Evolutionary conservation across 768 basidiomycete species (phyloP), one percentile per base, ranked within the genome.

Genomic region (Clitopilus passeckerianus): DNA sequence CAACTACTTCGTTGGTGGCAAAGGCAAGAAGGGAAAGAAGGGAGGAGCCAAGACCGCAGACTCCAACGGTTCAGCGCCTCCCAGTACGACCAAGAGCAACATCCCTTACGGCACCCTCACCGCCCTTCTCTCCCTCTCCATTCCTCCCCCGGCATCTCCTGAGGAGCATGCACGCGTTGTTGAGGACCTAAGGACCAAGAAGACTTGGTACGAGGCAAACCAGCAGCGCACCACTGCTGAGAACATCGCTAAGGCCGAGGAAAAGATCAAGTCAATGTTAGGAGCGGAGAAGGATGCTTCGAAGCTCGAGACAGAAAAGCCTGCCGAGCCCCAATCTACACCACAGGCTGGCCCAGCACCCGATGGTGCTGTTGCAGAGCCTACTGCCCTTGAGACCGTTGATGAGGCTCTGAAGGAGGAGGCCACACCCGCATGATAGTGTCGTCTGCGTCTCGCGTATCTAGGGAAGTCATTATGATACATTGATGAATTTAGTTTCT

Each of bases 121-220:
- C 53, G 97, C 95, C 1, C 85, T 99, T 34, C 81, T 96, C 59
- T 77, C 83, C 15, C 80, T 98, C 43, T 93, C 93, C 34, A 98
- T 99, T 67, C 88, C 94, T 23, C 91, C 95, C 23, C 97, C 97
- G 0, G 79, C 85, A 16, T 87, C 88, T 10, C 72, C 80, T 43
- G 76, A 80, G 5, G 95, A 99, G 63, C 81, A 95, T 34, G 82
- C 87, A 57, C 90, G 93, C 57, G 85, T 93, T 53, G 79, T 98
- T 59, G 90, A 92, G 68, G 92, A 97, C 70, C 80, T 99, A 59
- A 90, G 90, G 73, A 91, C 85, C 55, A 99, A 98, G 82, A 95
- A 95, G 77, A 80, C 87, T 22, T 98, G 95, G 94, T 97, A 86
- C 67, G 86, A 90, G 71, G 95, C 91, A 33, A 98, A 98, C 75